These are phyloP conservation scores for Sarocladium oryzae DNA, from an alignment of 2,329 filamentous ascomycete species.

Conservation along the genomic window DNA sequence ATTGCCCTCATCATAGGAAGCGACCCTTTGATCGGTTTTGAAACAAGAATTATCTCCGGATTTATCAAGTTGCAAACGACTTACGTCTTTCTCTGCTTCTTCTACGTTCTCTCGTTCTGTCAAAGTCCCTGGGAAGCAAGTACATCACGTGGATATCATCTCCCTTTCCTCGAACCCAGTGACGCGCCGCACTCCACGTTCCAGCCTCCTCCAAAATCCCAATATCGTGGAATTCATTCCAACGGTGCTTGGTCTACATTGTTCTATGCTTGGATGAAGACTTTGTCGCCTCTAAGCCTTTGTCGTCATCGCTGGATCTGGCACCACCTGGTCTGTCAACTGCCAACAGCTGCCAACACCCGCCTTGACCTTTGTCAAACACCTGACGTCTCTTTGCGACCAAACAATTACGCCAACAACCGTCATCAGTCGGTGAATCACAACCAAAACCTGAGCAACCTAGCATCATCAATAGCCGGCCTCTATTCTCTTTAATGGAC, in stretches of 20 bases:
- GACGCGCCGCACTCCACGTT: constrained; percentile 7
- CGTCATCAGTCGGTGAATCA: not conserved
- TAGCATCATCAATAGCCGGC: not conserved
- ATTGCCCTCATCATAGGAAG: not conserved
- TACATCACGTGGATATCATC: not conserved
- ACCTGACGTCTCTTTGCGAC: not conserved
- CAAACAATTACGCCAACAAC: not conserved
- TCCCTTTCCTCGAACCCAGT: not conserved
- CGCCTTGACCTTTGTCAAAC: not conserved
- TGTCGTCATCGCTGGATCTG: constrained; percentile 2
- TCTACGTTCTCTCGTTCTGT: not conserved
- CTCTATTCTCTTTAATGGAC: not conserved
- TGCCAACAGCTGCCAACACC: not conserved
- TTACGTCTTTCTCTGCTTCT: constrained; percentile 8
- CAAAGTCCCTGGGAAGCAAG: not conserved
- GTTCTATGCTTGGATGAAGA: not conserved
- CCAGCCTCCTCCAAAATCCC: constrained; percentile 1
- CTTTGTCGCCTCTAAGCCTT: not conserved
- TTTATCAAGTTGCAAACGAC: not conserved
- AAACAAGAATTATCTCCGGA: not conserved
- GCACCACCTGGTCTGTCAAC: constrained; percentile 1
- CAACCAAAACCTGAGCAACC: not conserved
- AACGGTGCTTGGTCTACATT: not conserved
- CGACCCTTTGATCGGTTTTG: constrained; percentile 1
- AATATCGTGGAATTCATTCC: constrained; percentile 6